These are phyloP conservation scores for Fusarium sp. DNA, from an alignment of 2,329 filamentous ascomycete genomes.

Conservation along the genomic window DNA sequence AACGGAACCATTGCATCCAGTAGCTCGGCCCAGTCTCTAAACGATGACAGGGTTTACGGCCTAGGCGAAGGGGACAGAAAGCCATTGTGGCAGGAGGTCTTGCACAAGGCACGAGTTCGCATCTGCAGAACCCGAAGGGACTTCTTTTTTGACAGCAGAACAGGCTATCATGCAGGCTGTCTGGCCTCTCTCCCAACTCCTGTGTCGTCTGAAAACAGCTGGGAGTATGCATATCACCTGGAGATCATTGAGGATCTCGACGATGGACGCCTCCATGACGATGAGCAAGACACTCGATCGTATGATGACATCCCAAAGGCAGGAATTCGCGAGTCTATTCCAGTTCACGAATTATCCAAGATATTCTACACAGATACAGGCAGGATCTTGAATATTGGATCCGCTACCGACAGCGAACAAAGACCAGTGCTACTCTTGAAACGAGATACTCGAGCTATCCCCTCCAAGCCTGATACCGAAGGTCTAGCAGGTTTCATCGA, in stretches of 20 bases:
- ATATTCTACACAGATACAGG: constrained; percentile 95
- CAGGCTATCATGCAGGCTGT: constrained; percentile 28
- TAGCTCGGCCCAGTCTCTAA: not conserved
- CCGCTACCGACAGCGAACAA: constrained; percentile 61
- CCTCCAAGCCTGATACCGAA: not conserved
- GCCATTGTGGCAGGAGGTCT: constrained; percentile 93
- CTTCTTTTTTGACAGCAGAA: constrained; percentile 35
- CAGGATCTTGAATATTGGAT: constrained; percentile 83
- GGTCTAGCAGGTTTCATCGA: constrained; percentile 52
- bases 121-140: constrained; percentile 74
- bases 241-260: constrained; percentile 85
- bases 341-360: constrained; percentile 76
- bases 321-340: constrained; percentile 66
- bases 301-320: constrained; percentile 57
- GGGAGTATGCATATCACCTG: constrained; percentile 79
- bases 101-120: constrained; percentile 91
- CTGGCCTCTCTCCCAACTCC: constrained; percentile 1
- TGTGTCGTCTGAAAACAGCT: not conserved
- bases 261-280: constrained; percentile 66
- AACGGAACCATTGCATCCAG: not conserved
- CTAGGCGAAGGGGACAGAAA: constrained; percentile 61
- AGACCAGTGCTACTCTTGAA: constrained; percentile 52
- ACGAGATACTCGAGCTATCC: constrained; percentile 39
- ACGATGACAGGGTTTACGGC: constrained; percentile 38
- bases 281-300: constrained; percentile 47